Percentiles rank a stretch among this genome's conserved stretches.
phyloP scores from a whole-genome alignment of 2,329 filamentous ascomycete species.

The Scortechinia acanthostroma region DNA sequence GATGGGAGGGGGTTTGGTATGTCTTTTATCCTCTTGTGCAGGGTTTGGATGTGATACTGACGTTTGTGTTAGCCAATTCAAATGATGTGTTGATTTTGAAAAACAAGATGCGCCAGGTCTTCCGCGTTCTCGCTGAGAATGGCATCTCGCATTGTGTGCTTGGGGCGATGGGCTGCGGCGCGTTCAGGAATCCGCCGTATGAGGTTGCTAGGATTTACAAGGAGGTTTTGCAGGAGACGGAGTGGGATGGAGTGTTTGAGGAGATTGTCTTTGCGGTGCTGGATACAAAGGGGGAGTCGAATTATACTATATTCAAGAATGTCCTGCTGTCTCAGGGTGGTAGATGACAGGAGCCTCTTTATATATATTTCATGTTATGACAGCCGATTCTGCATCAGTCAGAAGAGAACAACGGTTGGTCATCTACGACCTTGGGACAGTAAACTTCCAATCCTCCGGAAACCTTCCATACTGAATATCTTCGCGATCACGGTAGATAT shows the following conservation, averaged over 20 bases:
- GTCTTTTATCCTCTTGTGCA: too few relatives aligned
- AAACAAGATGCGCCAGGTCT: background rate
- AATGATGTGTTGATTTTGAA: too few relatives aligned
- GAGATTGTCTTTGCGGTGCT: constrained; percentile 59
- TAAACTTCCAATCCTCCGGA: constrained; percentile 17
- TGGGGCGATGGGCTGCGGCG: constrained; percentile 65
- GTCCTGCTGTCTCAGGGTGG: too few relatives aligned
- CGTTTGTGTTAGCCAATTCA: too few relatives aligned
- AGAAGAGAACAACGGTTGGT: too few relatives aligned
- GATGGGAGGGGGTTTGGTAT: too few relatives aligned
- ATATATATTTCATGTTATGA: too few relatives aligned
- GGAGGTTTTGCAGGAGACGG: constrained; percentile 48
- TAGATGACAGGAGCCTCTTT: too few relatives aligned
- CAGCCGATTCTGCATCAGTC: too few relatives aligned
- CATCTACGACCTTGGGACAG: too few relatives aligned
- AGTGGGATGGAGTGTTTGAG: constrained; percentile 51
- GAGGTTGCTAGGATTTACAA: constrained; percentile 58
- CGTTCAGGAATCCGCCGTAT: constrained; percentile 51
- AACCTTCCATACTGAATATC: constrained; percentile 16
- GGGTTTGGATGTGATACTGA: constrained; percentile 2
- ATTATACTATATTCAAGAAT: constrained; percentile 40
- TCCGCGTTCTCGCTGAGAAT: constrained; percentile 43
- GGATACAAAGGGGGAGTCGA: constrained; percentile 33
- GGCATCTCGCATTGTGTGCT: constrained; percentile 62
- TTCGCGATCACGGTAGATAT: constrained; percentile 14